phyloP scores from a whole-genome alignment of 805 yeast species.

The Starmerella geochares region DNA sequence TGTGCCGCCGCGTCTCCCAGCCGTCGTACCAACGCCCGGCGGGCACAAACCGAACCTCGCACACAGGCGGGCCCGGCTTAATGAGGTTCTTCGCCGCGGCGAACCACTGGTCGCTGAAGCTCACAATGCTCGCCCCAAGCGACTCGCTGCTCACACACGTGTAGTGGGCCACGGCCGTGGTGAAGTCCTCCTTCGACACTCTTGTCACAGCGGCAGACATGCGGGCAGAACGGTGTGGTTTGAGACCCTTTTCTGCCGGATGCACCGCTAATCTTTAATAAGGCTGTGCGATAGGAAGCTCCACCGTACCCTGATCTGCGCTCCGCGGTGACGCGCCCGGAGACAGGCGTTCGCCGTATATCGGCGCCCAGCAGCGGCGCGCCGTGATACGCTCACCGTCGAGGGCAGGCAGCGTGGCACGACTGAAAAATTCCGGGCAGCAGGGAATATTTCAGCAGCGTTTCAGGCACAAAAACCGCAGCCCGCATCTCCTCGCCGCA shows the following conservation, averaged over 20 bases:
- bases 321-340: not conserved
- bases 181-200: slow-evolving; percentile 23
- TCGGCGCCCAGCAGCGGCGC: too few relatives aligned
- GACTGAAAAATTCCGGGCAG: not conserved
- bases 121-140: slow-evolving; percentile 64
- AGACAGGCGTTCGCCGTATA: too few relatives aligned
- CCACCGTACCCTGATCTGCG: not conserved
- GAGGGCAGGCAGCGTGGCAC: not conserved
- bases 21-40: slow-evolving; percentile 98
- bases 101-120: slow-evolving; percentile 84
- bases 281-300: not conserved
- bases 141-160: slow-evolving; percentile 72
- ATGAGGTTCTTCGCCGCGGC: slow-evolving; percentile 84
- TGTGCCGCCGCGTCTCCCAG: slow-evolving; percentile 97
- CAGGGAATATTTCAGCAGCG: too few relatives aligned
- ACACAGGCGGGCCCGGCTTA: slow-evolving; percentile 67
- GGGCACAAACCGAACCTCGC: slow-evolving; percentile 69
- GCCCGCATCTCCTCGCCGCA: too few relatives aligned
- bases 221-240: too few relatives aligned
- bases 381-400: not conserved
- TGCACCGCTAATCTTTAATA: not conserved
- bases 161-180: slow-evolving; percentile 21
- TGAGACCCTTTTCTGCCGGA: too few relatives aligned
- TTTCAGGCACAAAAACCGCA: too few relatives aligned
- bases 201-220: slow-evolving; percentile 13